Evolutionary conservation across 306 rosid genomes (phyloP).

Genomic region (Ormosia emarginata): DNA sequence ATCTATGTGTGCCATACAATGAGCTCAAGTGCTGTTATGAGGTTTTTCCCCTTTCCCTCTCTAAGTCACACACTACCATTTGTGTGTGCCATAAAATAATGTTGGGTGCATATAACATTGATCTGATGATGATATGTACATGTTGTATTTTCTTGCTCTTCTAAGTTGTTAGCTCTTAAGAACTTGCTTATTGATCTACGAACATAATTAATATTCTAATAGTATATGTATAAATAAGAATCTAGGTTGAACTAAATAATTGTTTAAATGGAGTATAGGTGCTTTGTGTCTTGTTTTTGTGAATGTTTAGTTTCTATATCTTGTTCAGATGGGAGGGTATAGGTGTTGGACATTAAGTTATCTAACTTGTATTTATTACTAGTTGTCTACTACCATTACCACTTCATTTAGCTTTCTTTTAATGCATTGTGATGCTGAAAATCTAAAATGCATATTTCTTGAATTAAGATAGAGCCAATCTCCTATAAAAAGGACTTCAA

Average conservation of each 20-base stretch:
- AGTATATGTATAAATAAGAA: background rate
- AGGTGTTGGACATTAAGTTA: background rate
- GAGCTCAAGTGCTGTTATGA: no score
- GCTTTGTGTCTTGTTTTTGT: background rate
- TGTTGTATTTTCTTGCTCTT: background rate
- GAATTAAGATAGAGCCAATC: slow-evolving; percentile 75
- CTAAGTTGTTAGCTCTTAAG: no score
- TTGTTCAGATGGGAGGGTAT: background rate
- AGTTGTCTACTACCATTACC: background rate
- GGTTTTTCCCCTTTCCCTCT: no score
- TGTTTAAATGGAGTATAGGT: background rate
- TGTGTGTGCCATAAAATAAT: no score
- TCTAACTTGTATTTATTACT: background rate
- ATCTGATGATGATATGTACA: background rate
- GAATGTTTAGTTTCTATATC: background rate
- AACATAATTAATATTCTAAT: no score
- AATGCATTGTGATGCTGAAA: background rate
- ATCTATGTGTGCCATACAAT: no score
- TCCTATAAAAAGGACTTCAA: slow-evolving; percentile 72
- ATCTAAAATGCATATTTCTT: slow-evolving; percentile 25
- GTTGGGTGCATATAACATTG: background rate
- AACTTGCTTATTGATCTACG: no score
- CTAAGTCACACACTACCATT: no score
- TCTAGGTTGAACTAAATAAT: background rate
- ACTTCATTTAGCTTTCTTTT: slow-evolving; percentile 6